These are phyloP conservation scores for Karstenula rhodostoma DNA, from an alignment of 2,329 filamentous ascomycete genomes.

Conservation along the genomic window DNA sequence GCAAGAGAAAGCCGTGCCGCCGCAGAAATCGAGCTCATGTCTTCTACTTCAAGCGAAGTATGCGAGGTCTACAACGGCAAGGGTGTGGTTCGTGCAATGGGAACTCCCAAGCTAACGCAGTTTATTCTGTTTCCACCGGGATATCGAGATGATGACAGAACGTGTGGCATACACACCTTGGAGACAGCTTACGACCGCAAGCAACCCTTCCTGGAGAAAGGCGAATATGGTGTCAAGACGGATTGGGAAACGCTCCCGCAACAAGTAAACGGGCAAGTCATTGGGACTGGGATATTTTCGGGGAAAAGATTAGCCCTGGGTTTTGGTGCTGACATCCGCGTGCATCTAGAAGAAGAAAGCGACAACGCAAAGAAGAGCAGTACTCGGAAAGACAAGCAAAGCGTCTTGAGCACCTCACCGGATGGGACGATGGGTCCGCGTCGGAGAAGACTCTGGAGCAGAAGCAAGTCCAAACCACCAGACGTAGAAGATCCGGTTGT, in stretches of 20 bases:
- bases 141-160: neutral
- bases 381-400: too few relatives aligned
- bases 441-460: too few relatives aligned
- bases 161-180: conserved; percentile 9
- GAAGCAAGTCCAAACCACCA: too few relatives aligned
- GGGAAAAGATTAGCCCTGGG: too few relatives aligned
- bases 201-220: neutral
- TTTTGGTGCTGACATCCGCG: too few relatives aligned
- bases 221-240: neutral
- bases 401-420: too few relatives aligned
- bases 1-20: conserved; percentile 19
- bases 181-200: neutral
- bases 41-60: conserved; percentile 39
- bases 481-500: too few relatives aligned
- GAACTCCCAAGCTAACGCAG: conserved; percentile 20
- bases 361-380: too few relatives aligned
- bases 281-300: too few relatives aligned
- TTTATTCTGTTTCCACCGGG: conserved; percentile 18
- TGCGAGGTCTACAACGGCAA: conserved; percentile 38
- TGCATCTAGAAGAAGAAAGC: too few relatives aligned
- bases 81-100: conserved; percentile 26
- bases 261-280: too few relatives aligned
- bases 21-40: conserved; percentile 41
- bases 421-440: too few relatives aligned
- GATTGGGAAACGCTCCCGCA: neutral